phyloP scores from a whole-genome alignment of 2,329 filamentous ascomycete species.

The Talaromyces albobiverticillius region DNA sequence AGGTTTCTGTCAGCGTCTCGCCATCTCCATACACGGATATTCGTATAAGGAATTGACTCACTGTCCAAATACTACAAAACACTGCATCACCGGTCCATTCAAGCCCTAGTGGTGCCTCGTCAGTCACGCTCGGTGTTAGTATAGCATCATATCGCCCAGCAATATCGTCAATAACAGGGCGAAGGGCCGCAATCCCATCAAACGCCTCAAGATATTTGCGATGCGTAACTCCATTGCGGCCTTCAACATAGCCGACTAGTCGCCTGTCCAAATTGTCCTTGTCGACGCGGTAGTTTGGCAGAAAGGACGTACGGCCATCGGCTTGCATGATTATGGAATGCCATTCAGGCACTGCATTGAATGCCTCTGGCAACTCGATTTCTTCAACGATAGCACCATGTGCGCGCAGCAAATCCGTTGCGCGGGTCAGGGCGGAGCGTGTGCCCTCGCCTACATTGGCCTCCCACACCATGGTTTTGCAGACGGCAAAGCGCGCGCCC shows the following conservation, averaged over 20 bases:
- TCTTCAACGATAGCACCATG: slow-evolving; percentile 58
- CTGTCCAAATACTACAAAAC: background rate
- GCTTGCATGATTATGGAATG: slow-evolving; percentile 50
- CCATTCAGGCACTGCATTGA: slow-evolving; percentile 51
- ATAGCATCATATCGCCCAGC: slow-evolving; percentile 54
- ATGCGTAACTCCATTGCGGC: slow-evolving; percentile 35
- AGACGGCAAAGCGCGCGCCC: slow-evolving; percentile 54
- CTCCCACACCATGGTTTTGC: slow-evolving; percentile 54
- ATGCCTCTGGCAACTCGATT: slow-evolving; percentile 48
- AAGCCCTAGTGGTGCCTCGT: slow-evolving; percentile 57
- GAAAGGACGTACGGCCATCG: slow-evolving; percentile 42
- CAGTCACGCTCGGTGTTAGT: slow-evolving; percentile 57
- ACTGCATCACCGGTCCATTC: slow-evolving; percentile 50
- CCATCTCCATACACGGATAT: slow-evolving; percentile 39
- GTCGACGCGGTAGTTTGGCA: background rate
- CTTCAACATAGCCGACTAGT: background rate
- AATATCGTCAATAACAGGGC: slow-evolving; percentile 56
- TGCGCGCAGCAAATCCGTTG: slow-evolving; percentile 29
- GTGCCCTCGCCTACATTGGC: slow-evolving; percentile 31
- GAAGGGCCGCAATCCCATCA: slow-evolving; percentile 53
- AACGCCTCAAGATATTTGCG: slow-evolving; percentile 53
- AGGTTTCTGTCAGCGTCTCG: slow-evolving; percentile 18
- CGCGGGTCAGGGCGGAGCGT: slow-evolving; percentile 33
- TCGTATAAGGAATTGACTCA: background rate
- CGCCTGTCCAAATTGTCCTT: background rate